Percentiles rank a stretch among this genome's conserved stretches.
phyloP scores from a whole-genome alignment of 2,329 filamentous ascomycete genomes.

The Nothophoma quercina region DNA sequence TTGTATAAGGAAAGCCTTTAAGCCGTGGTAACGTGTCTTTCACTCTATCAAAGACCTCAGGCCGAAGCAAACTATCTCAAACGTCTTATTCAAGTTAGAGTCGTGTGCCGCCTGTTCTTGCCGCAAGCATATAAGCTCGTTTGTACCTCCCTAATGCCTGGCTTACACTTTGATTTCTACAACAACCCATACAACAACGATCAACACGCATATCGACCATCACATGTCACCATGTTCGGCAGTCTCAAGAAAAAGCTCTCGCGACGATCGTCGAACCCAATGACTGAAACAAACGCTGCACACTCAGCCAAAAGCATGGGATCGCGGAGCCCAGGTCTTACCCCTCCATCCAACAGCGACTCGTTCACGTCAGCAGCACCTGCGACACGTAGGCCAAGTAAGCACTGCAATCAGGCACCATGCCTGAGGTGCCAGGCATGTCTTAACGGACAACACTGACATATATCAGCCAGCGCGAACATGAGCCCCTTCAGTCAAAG shows the following conservation, averaged over 20 bases:
- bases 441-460: slow-evolving; percentile 1
- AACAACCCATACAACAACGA: slow-evolving; percentile 2
- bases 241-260: slow-evolving; percentile 38
- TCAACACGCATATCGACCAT: neutral
- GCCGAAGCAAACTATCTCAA: neutral
- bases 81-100: neutral
- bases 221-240: slow-evolving; percentile 25
- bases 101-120: slow-evolving; percentile 10
- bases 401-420: slow-evolving; percentile 15
- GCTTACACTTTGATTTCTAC: neutral
- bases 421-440: neutral
- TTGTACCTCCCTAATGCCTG: slow-evolving; percentile 4
- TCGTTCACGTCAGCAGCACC: slow-evolving; percentile 35
- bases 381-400: slow-evolving; percentile 51
- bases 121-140: slow-evolving; percentile 10
- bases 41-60: neutral
- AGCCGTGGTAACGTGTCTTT: neutral
- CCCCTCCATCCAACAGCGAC: slow-evolving; percentile 24
- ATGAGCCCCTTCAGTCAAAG: slow-evolving; percentile 39
- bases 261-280: slow-evolving; percentile 24
- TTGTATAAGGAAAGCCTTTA: neutral
- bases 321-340: slow-evolving; percentile 25
- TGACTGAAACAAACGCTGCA: slow-evolving; percentile 7
- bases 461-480: slow-evolving; percentile 32
- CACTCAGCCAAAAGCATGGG: slow-evolving; percentile 7